phyloP scores from a whole-genome alignment of 768 basidiomycete species.

The Mycena rebaudengoi region DNA sequence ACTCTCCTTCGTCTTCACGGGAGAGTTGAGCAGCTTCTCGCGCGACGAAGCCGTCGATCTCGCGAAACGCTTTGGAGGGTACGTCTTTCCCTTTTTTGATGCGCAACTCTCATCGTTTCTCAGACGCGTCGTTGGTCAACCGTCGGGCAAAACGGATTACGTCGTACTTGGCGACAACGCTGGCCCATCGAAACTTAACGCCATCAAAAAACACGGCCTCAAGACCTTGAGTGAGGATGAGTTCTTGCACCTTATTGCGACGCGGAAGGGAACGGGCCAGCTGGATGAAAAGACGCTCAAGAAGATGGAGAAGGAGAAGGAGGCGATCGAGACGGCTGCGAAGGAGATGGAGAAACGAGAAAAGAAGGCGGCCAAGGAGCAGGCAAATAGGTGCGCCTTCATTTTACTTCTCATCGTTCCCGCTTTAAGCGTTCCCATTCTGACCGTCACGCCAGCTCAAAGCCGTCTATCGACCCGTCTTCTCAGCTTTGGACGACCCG shows the following conservation, averaged over 20 bases:
- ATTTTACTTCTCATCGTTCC: not conserved
- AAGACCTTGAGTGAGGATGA: slow-evolving; percentile 86
- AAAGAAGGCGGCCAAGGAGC: slow-evolving; percentile 55
- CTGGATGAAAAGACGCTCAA: slow-evolving; percentile 85
- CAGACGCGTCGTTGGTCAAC: slow-evolving; percentile 87
- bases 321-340: slow-evolving; percentile 75
- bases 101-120: not conserved
- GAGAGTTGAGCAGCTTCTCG: slow-evolving; percentile 86
- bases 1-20: slow-evolving; percentile 94
- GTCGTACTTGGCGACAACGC: slow-evolving; percentile 91
- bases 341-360: slow-evolving; percentile 83
- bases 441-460: slow-evolving; percentile 32
- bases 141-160: slow-evolving; percentile 89
- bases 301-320: slow-evolving; percentile 82
- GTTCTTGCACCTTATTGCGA: slow-evolving; percentile 84
- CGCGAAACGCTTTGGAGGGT: slow-evolving; percentile 95
- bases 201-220: slow-evolving; percentile 83
- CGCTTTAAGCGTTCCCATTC: too few species aligned
- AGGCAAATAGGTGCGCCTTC: slow-evolving; percentile 10
- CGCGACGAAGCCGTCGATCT: slow-evolving; percentile 88
- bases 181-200: slow-evolving; percentile 87
- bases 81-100: not conserved
- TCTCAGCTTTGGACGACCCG: slow-evolving; percentile 94
- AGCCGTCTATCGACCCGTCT: slow-evolving; percentile 51
- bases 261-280: slow-evolving; percentile 62